A percentile compares a stretch with the other conserved stretches of the same genome.
Evolutionary conservation across 163 green algal species (phyloP).

Genomic region (Scenedesmus sp.): DNA sequence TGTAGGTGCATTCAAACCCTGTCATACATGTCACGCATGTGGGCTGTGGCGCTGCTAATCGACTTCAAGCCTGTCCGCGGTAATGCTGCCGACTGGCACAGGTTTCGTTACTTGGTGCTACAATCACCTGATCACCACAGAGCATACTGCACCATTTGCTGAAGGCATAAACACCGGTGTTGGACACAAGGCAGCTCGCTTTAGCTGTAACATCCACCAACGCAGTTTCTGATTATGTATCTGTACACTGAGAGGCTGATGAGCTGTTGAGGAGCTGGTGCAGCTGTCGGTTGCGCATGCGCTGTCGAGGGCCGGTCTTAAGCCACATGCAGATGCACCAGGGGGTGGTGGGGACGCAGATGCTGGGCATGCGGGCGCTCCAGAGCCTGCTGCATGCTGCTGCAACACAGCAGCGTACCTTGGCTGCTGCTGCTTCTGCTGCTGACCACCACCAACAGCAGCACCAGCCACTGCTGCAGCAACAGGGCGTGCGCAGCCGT

Average conservation of each 20-base stretch:
- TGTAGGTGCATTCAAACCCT: conserved; percentile 4
- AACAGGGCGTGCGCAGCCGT: neutral
- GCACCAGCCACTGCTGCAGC: neutral
- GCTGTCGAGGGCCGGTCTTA: neutral
- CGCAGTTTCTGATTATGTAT: neutral
- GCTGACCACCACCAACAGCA: neutral
- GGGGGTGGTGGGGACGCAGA: neutral
- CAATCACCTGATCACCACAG: neutral
- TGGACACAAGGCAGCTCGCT: neutral
- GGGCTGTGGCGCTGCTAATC: neutral
- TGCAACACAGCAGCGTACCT: neutral
- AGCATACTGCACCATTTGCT: neutral
- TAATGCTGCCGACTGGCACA: neutral
- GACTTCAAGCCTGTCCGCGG: neutral
- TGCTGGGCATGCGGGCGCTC: neutral
- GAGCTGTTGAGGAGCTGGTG: neutral
- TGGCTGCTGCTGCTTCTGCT: neutral
- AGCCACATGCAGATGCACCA: conserved; percentile 4
- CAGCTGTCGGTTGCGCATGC: neutral
- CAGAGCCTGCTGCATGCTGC: neutral
- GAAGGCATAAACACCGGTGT: neutral
- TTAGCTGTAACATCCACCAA: neutral
- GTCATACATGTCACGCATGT: too few species aligned
- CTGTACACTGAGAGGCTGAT: neutral
- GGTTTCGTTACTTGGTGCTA: neutral